A percentile compares a stretch with the other conserved stretches of the same genome.
phyloP scores from a whole-genome alignment of 345 rosid species.

The Draba incana region DNA sequence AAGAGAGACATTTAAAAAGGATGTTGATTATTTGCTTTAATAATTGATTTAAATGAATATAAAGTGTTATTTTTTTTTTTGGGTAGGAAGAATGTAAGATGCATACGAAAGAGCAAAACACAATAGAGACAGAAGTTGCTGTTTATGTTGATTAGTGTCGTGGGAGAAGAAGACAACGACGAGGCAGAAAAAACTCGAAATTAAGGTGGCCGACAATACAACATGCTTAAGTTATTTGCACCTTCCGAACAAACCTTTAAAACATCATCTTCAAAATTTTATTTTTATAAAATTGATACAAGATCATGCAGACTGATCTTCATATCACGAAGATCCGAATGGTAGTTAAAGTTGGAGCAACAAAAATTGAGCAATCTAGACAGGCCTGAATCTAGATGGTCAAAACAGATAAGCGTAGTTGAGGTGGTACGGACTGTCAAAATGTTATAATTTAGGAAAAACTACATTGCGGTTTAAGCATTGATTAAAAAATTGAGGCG shows the following conservation, averaged over 20 bases:
- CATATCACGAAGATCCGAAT: constrained; percentile 29
- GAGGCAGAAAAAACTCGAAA: constrained; percentile 31
- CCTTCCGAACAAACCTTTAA: constrained; percentile 31
- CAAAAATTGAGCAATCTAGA: constrained; percentile 4
- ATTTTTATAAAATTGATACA: constrained; percentile 7
- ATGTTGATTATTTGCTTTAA: constrained; percentile 18
- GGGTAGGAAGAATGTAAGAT: constrained; percentile 35
- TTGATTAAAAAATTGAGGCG: neutral
- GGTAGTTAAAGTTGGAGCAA: neutral
- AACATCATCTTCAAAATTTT: constrained; percentile 8
- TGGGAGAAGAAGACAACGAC: constrained; percentile 41
- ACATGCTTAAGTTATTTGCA: constrained; percentile 46
- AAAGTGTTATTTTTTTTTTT: neutral
- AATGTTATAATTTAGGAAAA: neutral
- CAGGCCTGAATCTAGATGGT: neutral
- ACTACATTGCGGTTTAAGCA: neutral
- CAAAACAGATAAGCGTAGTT: constrained; percentile 8
- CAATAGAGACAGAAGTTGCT: constrained; percentile 35
- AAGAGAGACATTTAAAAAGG: neutral
- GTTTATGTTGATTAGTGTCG: constrained; percentile 41
- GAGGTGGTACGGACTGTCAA: constrained; percentile 15
- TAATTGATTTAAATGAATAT: constrained; percentile 1
- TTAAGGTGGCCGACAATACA: constrained; percentile 47
- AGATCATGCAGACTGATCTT: constrained; percentile 38
- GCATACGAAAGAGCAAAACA: constrained; percentile 35